Base-by-base conservation (phyloP, 768 basidiomycete genomes). In the Lyophyllum atratum region DNA sequence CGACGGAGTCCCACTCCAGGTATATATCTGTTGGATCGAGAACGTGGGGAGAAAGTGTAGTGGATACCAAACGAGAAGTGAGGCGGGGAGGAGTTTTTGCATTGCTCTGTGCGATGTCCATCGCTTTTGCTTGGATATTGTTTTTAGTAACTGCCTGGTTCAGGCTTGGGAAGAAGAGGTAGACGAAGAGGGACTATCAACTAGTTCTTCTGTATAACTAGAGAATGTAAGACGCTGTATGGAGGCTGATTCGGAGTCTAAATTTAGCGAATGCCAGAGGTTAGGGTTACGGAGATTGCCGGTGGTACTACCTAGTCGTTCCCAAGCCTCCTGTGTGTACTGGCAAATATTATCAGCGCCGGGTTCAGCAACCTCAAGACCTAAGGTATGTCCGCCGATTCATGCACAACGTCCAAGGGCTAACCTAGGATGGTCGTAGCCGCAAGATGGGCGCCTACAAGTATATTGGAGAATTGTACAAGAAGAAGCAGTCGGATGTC, bases 401-500 rank as follows among this genome's bases (percentile, higher is more conserved):
- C 69, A 68, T 46, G 26, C 28, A 46, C 4, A 29, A 47, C 15
- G 46, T 15, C 28, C 45, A 4, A 47, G 14, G 5, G 29, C 19
- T 47, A 9, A 47, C 46, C 8, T 6, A 44, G 24, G 4, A 42
- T 22, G 40, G 1, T 12, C 58, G 12, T 54, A 74, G 78, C 74
- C 75, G 74, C 79, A 86, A 80, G 73, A 93, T 93, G 92, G 92
- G 92, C 72, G 92, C 91, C 66, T 93, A 93, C 85, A 93, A 96
- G 77, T 98, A 98, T 74, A 88, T 98, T 72, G 88, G 91, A 66
- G 96, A 98, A 80, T 80, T 98, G 63, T 94, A 95, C 89, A 96
- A 95, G 82, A 97, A 97, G 81, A 95, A 95, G 78, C 93, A 95
- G 79, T 92, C 90, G 67, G 93, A 95, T 79, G 94, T 98, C 65